Conservation (phyloP, 2,329 filamentous ascomycete genomes). For the Alternaria postmessia region DNA sequence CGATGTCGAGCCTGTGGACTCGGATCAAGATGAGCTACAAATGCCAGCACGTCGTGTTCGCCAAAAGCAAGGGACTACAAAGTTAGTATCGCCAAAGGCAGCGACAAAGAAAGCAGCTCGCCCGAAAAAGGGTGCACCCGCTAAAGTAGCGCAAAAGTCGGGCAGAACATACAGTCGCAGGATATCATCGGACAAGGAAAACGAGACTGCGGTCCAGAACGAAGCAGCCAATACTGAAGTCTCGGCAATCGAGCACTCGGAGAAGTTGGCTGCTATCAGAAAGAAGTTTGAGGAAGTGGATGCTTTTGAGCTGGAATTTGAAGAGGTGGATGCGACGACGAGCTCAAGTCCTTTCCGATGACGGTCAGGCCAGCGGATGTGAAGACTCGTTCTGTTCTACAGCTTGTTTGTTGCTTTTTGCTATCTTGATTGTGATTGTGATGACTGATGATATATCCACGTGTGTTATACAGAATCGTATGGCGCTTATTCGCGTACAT, state of each 20-base stretch:
- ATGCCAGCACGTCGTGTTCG: slow-evolving; percentile 36
- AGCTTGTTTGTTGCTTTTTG: background rate
- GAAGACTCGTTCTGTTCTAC: background rate
- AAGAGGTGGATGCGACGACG: slow-evolving; percentile 54
- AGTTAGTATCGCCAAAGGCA: slow-evolving; percentile 32
- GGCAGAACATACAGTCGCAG: slow-evolving; percentile 46
- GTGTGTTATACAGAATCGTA: background rate
- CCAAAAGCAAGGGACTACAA: slow-evolving; percentile 24
- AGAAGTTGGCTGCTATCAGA: slow-evolving; percentile 54
- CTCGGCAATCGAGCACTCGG: slow-evolving; percentile 35
- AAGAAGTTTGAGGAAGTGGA: slow-evolving; percentile 61
- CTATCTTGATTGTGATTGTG: background rate
- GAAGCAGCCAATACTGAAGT: slow-evolving; percentile 38
- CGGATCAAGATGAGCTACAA: slow-evolving; percentile 55
- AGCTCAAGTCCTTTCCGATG: slow-evolving; percentile 53
- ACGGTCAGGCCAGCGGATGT: background rate
- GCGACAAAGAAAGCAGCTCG: slow-evolving; percentile 36
- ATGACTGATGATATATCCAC: slow-evolving; percentile 16
- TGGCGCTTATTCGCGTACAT: slow-evolving; percentile 10
- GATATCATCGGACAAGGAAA: slow-evolving; percentile 56
- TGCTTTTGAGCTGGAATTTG: slow-evolving; percentile 61
- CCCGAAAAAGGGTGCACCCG: slow-evolving; percentile 30
- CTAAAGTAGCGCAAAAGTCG: slow-evolving; percentile 31
- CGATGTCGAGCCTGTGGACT: slow-evolving; percentile 41
- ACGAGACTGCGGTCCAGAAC: slow-evolving; percentile 38